Evolutionary conservation across 148 eudicot genomes (phyloP).

Genomic region (Rhododendron ovatum): DNA sequence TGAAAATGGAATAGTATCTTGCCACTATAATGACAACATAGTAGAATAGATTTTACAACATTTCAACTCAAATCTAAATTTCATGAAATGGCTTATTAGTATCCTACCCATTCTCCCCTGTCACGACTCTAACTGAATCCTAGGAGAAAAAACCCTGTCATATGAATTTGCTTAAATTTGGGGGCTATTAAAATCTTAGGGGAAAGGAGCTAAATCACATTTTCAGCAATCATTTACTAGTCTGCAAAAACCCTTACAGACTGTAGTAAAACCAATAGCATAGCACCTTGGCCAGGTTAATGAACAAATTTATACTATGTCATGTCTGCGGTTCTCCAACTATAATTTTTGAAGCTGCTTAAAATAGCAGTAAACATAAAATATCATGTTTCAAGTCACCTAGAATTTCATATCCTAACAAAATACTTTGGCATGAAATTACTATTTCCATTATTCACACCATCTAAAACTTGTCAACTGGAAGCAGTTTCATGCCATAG

Average conservation of each 20-base stretch:
- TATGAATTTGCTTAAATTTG: not conserved
- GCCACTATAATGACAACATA: not conserved
- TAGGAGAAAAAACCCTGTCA: not conserved
- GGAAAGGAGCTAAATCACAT: not conserved
- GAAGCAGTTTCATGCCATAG: not conserved
- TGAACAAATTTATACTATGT: not conserved
- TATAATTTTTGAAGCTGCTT: too few species aligned
- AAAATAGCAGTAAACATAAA: not conserved
- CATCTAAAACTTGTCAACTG: not conserved
- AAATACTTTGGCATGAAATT: not conserved
- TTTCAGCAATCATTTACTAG: not conserved
- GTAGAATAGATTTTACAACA: not conserved
- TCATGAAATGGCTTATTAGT: not conserved
- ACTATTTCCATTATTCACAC: not conserved
- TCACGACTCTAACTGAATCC: not conserved
- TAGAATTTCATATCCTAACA: not conserved
- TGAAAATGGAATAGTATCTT: conserved; percentile 24
- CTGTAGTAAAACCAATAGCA: not conserved
- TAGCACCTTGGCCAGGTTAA: not conserved
- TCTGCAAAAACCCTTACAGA: not conserved
- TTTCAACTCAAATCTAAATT: not conserved
- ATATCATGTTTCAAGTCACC: not conserved
- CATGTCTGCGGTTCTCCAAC: not conserved
- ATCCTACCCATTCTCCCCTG: not conserved
- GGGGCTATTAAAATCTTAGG: not conserved